Base-by-base conservation (phyloP, 1,284 basidiomycete species). In the Ustilago shanxiensis region DNA sequence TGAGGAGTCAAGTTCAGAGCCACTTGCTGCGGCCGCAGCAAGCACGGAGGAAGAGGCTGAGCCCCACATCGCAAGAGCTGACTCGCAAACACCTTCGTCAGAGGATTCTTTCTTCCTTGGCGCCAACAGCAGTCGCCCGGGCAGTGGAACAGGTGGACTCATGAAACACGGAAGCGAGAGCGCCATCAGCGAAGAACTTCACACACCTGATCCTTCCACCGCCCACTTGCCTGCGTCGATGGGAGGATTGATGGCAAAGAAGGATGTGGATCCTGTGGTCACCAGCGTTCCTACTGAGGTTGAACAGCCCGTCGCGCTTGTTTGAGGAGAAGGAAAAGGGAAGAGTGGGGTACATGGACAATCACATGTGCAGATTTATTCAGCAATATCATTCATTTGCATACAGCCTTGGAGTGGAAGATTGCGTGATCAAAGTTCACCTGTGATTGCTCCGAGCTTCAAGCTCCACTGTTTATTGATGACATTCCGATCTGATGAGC, bases 141-240 rank as follows among this genome's bases (percentile, higher is more conserved):
- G 59, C 1, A 76, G 73, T 37, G 68, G 64, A 2, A 65, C 64
- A 20, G 47, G 47, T 26, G 47, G 47, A 26, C 61, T 76, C 0
- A 71, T 71, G 63, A 76, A 71, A 59, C 68, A 76, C 47, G 73
- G 73, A 10, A 76, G 68, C 61, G 73, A 76, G 41, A 76, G 73
- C 50, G 68, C 73, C 14, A 66, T 68, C 29, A 76, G 73, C 39
- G 73, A 76, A n/a, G 73, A 76, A 26, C 52, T 76, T 24, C 37
- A 76, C 65, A 76, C 73, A 16, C 73, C 73, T 10, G 73, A 71
- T 14, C 61, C 68, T 2, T 71, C 68, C 2, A 67, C 65, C 28
- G 59, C 68, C 14, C 63, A 71, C 65, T 68, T 18, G 28, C 22
- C 22, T 1, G 56, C 60, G 35, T 63, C 31, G 26, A 66, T 66